A percentile compares a stretch with the other conserved stretches of the same genome.
phyloP scores from a whole-genome alignment of 805 yeast species.

The Candida tibetensis region DNA sequence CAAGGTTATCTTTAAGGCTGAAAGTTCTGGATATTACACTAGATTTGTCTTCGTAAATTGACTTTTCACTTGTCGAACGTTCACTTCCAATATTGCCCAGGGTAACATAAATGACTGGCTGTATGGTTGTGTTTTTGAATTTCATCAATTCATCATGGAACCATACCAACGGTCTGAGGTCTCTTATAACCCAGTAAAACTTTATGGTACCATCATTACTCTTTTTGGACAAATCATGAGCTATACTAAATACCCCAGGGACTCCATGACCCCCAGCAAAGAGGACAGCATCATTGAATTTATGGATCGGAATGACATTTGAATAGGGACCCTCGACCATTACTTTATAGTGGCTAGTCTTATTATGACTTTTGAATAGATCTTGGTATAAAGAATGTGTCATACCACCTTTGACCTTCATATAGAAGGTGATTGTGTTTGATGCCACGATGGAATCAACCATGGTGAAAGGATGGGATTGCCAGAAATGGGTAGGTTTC shows the following conservation, averaged over 20 bases:
- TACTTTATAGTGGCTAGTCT: constrained; percentile 24
- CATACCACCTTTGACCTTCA: constrained; percentile 54
- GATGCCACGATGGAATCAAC: constrained; percentile 40
- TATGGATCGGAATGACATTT: constrained; percentile 23
- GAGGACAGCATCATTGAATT: constrained; percentile 31
- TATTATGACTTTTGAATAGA: constrained; percentile 24
- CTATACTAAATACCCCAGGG: constrained; percentile 34
- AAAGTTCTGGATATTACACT: not conserved
- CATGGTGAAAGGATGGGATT: constrained; percentile 67
- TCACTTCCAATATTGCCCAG: constrained; percentile 14
- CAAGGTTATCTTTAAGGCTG: not conserved
- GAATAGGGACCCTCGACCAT: constrained; percentile 41
- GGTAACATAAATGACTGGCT: constrained; percentile 28
- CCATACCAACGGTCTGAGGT: constrained; percentile 48
- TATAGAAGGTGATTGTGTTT: constrained; percentile 45
- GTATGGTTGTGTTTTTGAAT: constrained; percentile 24
- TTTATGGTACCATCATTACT: not conserved
- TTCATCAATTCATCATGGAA: constrained; percentile 40
- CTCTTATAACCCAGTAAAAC: constrained; percentile 63
- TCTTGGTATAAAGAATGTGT: constrained; percentile 32
- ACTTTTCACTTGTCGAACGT: not conserved
- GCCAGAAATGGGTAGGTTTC: constrained; percentile 49
- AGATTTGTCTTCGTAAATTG: no score
- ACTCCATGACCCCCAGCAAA: constrained; percentile 40
- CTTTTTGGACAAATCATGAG: constrained; percentile 19